A percentile compares a stretch with the other conserved stretches of the same genome.
Conservation (phyloP, 768 basidiomycete genomes). For the Sarcodon aspratus region DNA sequence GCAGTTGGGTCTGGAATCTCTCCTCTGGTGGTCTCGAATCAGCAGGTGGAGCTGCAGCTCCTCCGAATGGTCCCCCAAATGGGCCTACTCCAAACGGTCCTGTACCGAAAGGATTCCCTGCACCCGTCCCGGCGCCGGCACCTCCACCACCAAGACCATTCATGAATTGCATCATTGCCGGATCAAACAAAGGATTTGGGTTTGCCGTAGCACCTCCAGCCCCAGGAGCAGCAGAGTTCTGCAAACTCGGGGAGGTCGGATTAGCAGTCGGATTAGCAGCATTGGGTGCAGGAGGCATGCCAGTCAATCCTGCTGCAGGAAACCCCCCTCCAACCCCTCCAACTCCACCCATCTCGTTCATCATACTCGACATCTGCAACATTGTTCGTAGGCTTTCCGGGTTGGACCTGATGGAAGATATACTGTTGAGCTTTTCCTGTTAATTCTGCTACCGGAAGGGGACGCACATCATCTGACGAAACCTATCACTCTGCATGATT, state of each 20-base stretch:
- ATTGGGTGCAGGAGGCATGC: background rate
- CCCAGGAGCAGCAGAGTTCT: slow-evolving; percentile 12
- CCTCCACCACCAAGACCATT: slow-evolving; percentile 20
- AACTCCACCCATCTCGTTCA: slow-evolving; percentile 29
- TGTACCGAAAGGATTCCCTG: slow-evolving; percentile 11
- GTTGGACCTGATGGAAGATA: slow-evolving; percentile 38
- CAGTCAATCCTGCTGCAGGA: slow-evolving; percentile 9
- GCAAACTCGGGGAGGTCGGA: slow-evolving; percentile 9
- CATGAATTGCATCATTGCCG: slow-evolving; percentile 32
- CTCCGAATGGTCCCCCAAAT: slow-evolving; percentile 15
- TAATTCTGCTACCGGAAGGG: slow-evolving; percentile 1
- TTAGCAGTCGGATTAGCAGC: slow-evolving; percentile 6
- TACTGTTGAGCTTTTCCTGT: slow-evolving; percentile 1
- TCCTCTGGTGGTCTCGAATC: slow-evolving; percentile 81
- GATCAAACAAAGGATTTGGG: slow-evolving; percentile 23
- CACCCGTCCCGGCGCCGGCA: slow-evolving; percentile 17
- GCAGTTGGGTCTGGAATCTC: slow-evolving; percentile 79
- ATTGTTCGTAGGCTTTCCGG: slow-evolving; percentile 67
- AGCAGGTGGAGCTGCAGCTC: slow-evolving; percentile 36
- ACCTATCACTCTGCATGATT: slow-evolving; percentile 65
- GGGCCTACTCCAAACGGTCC: slow-evolving; percentile 13
- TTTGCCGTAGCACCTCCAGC: slow-evolving; percentile 15
- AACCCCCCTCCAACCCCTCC: slow-evolving; percentile 13
- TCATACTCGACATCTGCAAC: slow-evolving; percentile 58
- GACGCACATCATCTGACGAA: slow-evolving; percentile 65